These are phyloP conservation scores for Curvularia verruculosa DNA, from an alignment of 2,329 filamentous ascomycete species.

Conservation along the genomic window DNA sequence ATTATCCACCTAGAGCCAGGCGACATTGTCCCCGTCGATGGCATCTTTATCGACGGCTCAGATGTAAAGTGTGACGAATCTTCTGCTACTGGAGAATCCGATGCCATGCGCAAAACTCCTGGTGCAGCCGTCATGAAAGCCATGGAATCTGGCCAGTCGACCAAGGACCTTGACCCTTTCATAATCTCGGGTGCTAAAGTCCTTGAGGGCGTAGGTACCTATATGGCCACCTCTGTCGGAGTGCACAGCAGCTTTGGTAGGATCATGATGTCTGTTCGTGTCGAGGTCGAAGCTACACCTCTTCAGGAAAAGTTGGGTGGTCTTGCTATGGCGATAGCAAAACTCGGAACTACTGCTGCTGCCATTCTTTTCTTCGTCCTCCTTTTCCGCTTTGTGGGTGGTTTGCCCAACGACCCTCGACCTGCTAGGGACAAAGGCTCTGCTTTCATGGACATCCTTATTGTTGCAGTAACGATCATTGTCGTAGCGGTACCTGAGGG, in stretches of 20 bases:
- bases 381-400: conserved; percentile 47
- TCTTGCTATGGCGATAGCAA: conserved; percentile 60
- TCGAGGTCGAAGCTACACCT: conserved; percentile 60
- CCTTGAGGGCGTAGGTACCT: conserved; percentile 59
- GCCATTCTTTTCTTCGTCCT: conserved; percentile 49
- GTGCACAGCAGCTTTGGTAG: conserved; percentile 62
- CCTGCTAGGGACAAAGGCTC: conserved; percentile 40
- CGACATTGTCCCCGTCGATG: conserved; percentile 72
- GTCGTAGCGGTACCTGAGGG: conserved; percentile 53
- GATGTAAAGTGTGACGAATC: conserved; percentile 74
- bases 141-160: conserved; percentile 58
- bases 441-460: conserved; percentile 51
- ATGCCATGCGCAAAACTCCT: conserved; percentile 69
- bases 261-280: conserved; percentile 62
- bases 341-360: conserved; percentile 54
- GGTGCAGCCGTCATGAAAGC: conserved; percentile 65
- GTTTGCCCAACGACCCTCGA: conserved; percentile 34
- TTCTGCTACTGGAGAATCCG: conserved; percentile 74
- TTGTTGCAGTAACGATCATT: conserved; percentile 51
- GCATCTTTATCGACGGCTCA: conserved; percentile 69
- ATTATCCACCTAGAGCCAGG: conserved; percentile 72
- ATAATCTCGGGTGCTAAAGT: conserved; percentile 65
- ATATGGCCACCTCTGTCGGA: conserved; percentile 61
- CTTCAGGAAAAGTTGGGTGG: conserved; percentile 61
- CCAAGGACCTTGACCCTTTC: conserved; percentile 66